These are phyloP conservation scores for Candida suzukii DNA, from an alignment of 805 yeast species.

Conservation along the genomic window DNA sequence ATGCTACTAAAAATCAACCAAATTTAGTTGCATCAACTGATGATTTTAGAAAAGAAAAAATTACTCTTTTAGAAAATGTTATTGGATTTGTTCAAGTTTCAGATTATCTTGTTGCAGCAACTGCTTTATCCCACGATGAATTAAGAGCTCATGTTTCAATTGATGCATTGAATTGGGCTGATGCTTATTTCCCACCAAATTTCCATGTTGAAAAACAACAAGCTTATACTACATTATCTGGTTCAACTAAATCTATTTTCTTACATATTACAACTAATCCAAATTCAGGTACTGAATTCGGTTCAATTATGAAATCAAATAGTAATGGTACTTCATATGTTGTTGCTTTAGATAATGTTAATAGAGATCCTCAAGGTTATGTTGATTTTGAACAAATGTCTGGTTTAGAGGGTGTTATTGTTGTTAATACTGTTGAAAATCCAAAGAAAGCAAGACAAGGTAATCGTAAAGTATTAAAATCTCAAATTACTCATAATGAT, in stretches of 20 bases:
- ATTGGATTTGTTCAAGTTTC: conserved; percentile 69
- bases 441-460: conserved; percentile 36
- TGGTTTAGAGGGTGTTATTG: conserved; percentile 78
- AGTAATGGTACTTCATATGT: conserved; percentile 83
- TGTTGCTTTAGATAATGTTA: conserved; percentile 56
- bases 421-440: conserved; percentile 64
- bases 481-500: conserved; percentile 77
- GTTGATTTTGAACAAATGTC: conserved; percentile 83
- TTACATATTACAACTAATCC: conserved; percentile 69
- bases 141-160: conserved; percentile 62
- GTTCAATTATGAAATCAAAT: conserved; percentile 76
- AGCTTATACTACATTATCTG: conserved; percentile 72
- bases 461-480: conserved; percentile 48
- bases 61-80: conserved; percentile 42
- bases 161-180: conserved; percentile 68
- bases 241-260: conserved; percentile 61
- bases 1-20: conserved; percentile 23
- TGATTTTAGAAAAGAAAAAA: conserved; percentile 33
- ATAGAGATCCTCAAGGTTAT: conserved; percentile 62
- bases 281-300: conserved; percentile 51
- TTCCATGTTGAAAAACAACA: conserved; percentile 51
- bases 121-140: conserved; percentile 38
- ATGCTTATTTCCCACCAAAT: conserved; percentile 66
- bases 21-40: conserved; percentile 43
- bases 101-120: conserved; percentile 65